phyloP scores from a whole-genome alignment of 2,329 filamentous ascomycete species.

The Pyrenophora seminiperda region DNA sequence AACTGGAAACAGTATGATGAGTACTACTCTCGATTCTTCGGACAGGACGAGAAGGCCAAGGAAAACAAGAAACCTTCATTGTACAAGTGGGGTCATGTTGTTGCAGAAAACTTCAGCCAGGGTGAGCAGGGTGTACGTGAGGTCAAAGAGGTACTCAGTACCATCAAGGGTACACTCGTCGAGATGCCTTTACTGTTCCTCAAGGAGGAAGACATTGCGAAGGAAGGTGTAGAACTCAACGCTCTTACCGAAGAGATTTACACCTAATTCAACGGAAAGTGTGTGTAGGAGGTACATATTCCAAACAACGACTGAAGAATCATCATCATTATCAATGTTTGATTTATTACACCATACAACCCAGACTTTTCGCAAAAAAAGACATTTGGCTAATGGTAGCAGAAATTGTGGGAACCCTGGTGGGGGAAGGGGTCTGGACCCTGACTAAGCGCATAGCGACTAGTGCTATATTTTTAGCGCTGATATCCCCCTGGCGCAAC shows the following conservation, averaged over 20 bases:
- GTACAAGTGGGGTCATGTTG: slow-evolving; percentile 86
- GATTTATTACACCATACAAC: too few species aligned
- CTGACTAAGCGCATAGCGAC: slow-evolving; percentile 1
- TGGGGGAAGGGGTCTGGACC: background rate
- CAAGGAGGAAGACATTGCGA: slow-evolving; percentile 82
- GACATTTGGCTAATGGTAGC: too few species aligned
- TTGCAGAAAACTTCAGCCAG: slow-evolving; percentile 58
- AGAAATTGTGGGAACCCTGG: background rate
- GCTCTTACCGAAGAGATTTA: slow-evolving; percentile 56
- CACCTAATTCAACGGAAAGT: slow-evolving; percentile 38
- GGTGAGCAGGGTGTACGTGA: slow-evolving; percentile 52
- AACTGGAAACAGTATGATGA: slow-evolving; percentile 76
- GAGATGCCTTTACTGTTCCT: slow-evolving; percentile 93
- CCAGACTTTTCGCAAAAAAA: too few species aligned
- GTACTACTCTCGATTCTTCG: slow-evolving; percentile 72
- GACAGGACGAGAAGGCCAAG: slow-evolving; percentile 50
- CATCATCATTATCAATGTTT: too few species aligned
- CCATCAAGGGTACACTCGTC: slow-evolving; percentile 66
- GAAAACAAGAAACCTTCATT: slow-evolving; percentile 57
- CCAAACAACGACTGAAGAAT: too few species aligned
- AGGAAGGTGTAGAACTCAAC: slow-evolving; percentile 70
- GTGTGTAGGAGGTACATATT: background rate
- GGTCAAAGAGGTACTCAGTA: slow-evolving; percentile 71
- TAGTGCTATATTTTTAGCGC: slow-evolving; percentile 8
- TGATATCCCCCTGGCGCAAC: slow-evolving; percentile 5